Evolutionary conservation across 805 yeast genomes (phyloP), one percentile per base, ranked within the genome.

Genomic region (Cyberlindnera japonica): DNA sequence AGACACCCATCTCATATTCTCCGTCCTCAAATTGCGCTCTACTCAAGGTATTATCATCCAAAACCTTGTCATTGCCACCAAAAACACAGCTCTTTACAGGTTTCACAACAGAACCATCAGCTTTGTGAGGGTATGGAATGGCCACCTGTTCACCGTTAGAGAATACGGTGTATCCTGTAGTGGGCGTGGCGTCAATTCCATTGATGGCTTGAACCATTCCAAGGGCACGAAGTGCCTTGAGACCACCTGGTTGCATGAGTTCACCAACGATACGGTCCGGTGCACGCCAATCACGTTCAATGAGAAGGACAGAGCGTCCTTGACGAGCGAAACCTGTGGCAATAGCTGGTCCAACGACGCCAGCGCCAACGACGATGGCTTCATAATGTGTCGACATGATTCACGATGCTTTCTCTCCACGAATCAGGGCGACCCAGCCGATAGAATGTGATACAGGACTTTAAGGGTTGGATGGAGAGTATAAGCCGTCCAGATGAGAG

Each of bases 231-330:
- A 93, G 68, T 1, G 96, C 91, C 58, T 83, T 79, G 21, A 93
- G 66, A n/a, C 99, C 99, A 25, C 88, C 90, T 4, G 99, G 99
- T 63, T 93, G 99, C 74, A 93, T 73, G 55, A 93, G 73, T 62
- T 93, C 99, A 29, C 99, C 99, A 23, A 93, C 98, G 42, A 93
- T 93, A 51, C 99, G 74, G 62, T 93, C 96, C 2, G 99, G 99
- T 61, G 79, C 83, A 16, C 77, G 62, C 87, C 96, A 86, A 58
- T 88, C 96, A 47, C 96, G 75, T 59, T 93, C 99, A 14, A 83
- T 69, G 12, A 71, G 62, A 11, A 79, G 60, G 7, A 93, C 97
- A 37, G 74, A 72, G 50, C 95, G 74, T 23, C 98, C 98, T 56
- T 86, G 95, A 53, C 91, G 74, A 1, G 96, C 98, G 40, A 93